These are phyloP conservation scores for Aspergillus carlsbadensis DNA, from an alignment of 495 filamentous ascomycete species.

Conservation along the genomic window DNA sequence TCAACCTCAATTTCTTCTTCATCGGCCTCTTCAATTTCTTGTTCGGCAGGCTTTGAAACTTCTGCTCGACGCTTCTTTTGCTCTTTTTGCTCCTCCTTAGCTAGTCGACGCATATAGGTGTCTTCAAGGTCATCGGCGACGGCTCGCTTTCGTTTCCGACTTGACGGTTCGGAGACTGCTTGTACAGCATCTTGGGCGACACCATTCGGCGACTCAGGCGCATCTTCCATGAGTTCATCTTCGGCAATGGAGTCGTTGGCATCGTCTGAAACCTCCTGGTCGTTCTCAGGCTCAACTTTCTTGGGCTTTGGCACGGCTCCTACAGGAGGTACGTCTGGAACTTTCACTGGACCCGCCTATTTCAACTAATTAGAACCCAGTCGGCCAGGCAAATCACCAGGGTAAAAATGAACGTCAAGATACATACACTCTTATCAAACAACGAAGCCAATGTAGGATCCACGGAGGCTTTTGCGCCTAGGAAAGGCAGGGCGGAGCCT, in stretches of 20 bases:
- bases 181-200: constrained; percentile 35
- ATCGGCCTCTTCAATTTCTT: constrained; percentile 7
- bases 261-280: constrained; percentile 26
- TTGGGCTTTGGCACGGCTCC: constrained; percentile 17
- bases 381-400: background rate
- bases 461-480: constrained; percentile 46
- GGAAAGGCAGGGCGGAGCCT: constrained; percentile 31
- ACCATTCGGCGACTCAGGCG: constrained; percentile 33
- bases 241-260: constrained; percentile 41
- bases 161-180: constrained; percentile 40
- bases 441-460: constrained; percentile 77
- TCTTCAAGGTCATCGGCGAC: constrained; percentile 77
- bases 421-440: constrained; percentile 77
- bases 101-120: constrained; percentile 74
- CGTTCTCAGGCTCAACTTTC: constrained; percentile 21
- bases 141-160: constrained; percentile 76
- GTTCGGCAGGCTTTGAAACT: constrained; percentile 18
- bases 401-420: constrained; percentile 9
- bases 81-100: constrained; percentile 54
- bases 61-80: constrained; percentile 37
- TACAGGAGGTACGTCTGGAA: constrained; percentile 50
- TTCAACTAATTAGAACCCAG: constrained; percentile 12
- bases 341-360: constrained; percentile 68
- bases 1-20: constrained; percentile 12
- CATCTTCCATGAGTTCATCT: constrained; percentile 46